Percentiles rank a stretch among this genome's conserved stretches.
Conservation (phyloP, 768 basidiomycete genomes). For the Naematelia aurantialba region DNA sequence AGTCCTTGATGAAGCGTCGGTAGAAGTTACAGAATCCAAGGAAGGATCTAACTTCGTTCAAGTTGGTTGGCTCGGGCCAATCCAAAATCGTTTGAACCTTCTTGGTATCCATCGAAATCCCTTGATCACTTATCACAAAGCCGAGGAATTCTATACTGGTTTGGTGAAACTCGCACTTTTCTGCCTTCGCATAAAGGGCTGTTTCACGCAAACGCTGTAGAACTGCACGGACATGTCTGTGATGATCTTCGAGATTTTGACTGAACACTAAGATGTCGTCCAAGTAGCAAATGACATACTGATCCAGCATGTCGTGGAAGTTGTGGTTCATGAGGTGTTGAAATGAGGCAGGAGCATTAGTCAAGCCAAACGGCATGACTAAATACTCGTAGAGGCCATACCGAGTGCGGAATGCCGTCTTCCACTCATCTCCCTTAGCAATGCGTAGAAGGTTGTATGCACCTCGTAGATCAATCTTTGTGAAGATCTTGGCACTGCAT, state of each 20-base stretch:
- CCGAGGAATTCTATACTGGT: slow-evolving; percentile 30
- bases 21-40: slow-evolving; percentile 35
- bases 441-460: slow-evolving; percentile 55
- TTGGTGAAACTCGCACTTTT: slow-evolving; percentile 32
- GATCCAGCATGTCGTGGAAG: slow-evolving; percentile 21
- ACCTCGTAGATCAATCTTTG: slow-evolving; percentile 50
- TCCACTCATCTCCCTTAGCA: slow-evolving; percentile 53
- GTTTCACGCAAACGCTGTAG: slow-evolving; percentile 14
- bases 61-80: slow-evolving; percentile 22
- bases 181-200: slow-evolving; percentile 18
- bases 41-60: slow-evolving; percentile 19
- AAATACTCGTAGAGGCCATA: too few species aligned
- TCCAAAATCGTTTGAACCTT: slow-evolving; percentile 8
- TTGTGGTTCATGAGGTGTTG: too few species aligned
- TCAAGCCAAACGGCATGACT: too few species aligned
- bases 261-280: slow-evolving; percentile 33
- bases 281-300: slow-evolving; percentile 16
- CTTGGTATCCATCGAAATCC: slow-evolving; percentile 8
- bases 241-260: slow-evolving; percentile 26
- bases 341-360: too few species aligned
- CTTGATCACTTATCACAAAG: slow-evolving; percentile 12
- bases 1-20: slow-evolving; percentile 30
- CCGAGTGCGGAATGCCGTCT: slow-evolving; percentile 53
- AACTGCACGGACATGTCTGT: slow-evolving; percentile 15
- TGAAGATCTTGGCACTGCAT: slow-evolving; percentile 17